phyloP scores from a whole-genome alignment of 106 monocot species.

The Dioscorea dumetorum region DNA sequence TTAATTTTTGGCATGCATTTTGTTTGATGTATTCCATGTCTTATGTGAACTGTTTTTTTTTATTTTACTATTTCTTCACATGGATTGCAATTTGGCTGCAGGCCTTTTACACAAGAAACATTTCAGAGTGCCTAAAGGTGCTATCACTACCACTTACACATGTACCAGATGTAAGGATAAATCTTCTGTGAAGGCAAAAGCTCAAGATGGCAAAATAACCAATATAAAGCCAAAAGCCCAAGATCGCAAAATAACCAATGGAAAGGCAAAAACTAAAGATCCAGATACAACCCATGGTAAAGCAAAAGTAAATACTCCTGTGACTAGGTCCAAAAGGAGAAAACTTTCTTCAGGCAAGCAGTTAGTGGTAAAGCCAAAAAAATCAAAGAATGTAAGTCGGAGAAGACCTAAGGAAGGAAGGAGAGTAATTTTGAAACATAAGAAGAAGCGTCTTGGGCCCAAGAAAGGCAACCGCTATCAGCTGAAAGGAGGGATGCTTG shows the following conservation, averaged over 20 bases:
- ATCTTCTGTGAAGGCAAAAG: conserved; percentile 15
- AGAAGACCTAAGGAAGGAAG: conserved; percentile 8
- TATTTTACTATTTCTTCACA: conserved; percentile 3
- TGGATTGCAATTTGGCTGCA: conserved; percentile 13
- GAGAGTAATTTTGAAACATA: conserved; percentile 5
- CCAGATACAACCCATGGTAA: conserved; percentile 11
- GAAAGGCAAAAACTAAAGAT: too few relatives aligned
- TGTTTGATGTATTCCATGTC: too few relatives aligned
- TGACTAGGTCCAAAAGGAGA: conserved; percentile 10
- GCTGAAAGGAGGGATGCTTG: background rate
- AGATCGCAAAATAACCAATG: background rate
- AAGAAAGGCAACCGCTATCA: conserved; percentile 21
- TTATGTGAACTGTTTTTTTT: background rate
- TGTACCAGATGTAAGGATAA: conserved; percentile 57
- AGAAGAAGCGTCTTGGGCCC: background rate
- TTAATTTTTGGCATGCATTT: too few relatives aligned
- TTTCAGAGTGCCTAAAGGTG: conserved; percentile 64
- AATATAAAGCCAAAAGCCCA: conserved; percentile 11
- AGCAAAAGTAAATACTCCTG: conserved; percentile 8
- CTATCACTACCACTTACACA: conserved; percentile 25
- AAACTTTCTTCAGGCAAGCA: conserved; percentile 17
- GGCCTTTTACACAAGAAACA: conserved; percentile 79
- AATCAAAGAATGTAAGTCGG: conserved; percentile 4
- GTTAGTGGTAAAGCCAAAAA: conserved; percentile 6
- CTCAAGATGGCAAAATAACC: conserved; percentile 1